A percentile compares a stretch with the other conserved stretches of the same genome.
Evolutionary conservation across 148 eudicot species (phyloP).

Genomic region (Dianthus caryophyllus): DNA sequence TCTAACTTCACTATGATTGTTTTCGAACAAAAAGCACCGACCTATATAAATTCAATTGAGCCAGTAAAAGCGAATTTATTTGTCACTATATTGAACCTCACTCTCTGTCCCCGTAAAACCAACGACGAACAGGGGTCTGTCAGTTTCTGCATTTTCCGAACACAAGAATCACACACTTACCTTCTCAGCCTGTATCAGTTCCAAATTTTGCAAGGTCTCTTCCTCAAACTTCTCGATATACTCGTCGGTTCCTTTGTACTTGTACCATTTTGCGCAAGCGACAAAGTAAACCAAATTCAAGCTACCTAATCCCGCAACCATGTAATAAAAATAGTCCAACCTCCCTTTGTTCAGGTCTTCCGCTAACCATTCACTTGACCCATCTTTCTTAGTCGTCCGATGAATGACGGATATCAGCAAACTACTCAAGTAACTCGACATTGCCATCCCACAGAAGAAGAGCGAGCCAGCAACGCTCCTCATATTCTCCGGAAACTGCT

Average conservation of each 20-base stretch:
- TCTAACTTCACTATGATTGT: no score
- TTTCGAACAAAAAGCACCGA: no score
- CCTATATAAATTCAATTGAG: not conserved
- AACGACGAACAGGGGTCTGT: no score
- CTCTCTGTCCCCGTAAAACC: not conserved
- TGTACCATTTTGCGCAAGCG: conserved; percentile 53
- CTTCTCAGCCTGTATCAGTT: conserved; percentile 11
- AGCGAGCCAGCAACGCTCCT: conserved; percentile 74
- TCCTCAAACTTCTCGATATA: conserved; percentile 9
- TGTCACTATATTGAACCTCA: not conserved
- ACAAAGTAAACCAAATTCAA: conserved; percentile 49
- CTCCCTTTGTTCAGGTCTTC: conserved; percentile 76
- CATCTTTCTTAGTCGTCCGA: conserved; percentile 29
- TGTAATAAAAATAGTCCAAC: conserved; percentile 54
- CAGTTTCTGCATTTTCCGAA: conserved; percentile 1
- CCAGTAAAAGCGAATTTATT: not conserved
- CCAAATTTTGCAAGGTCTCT: conserved; percentile 14
- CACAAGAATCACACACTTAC: not conserved
- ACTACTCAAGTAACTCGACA: conserved; percentile 53
- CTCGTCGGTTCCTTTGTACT: conserved; percentile 48
- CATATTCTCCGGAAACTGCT: conserved; percentile 94
- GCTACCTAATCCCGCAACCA: conserved; percentile 47
- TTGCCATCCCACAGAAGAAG: conserved; percentile 63
- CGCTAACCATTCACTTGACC: conserved; percentile 51
- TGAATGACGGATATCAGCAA: conserved; percentile 62